These are phyloP conservation scores for Actinomucor elegans DNA, from an alignment of 371 early-diverging fungal species.

Conservation along the genomic window DNA sequence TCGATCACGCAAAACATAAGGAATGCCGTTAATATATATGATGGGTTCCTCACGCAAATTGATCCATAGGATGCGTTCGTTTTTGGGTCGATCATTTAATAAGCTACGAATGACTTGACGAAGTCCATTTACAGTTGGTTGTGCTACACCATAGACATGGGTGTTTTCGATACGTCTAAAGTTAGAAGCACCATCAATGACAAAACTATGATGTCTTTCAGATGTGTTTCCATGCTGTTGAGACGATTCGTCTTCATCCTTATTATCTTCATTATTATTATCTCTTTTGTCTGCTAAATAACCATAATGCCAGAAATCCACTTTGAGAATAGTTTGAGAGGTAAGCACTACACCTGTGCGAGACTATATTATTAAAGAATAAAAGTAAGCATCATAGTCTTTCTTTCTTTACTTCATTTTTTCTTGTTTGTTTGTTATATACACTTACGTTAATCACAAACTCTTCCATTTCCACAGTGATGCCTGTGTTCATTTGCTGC, in stretches of 20 bases:
- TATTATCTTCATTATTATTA: background rate
- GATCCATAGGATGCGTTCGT: slow-evolving; percentile 63
- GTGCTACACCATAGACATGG: slow-evolving; percentile 66
- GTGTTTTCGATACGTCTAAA: slow-evolving; percentile 49
- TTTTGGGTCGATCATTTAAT: slow-evolving; percentile 20
- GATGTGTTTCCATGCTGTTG: background rate
- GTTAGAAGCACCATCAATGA: slow-evolving; percentile 46
- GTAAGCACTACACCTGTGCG: slow-evolving; percentile 67
- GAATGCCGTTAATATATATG: slow-evolving; percentile 72
- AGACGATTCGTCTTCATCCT: slow-evolving; percentile 3
- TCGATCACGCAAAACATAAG: slow-evolving; percentile 75
- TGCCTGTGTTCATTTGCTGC: slow-evolving; percentile 22
- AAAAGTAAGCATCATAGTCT: too few species aligned
- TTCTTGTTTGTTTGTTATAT: too few species aligned
- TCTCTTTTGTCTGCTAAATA: slow-evolving; percentile 18
- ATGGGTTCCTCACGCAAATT: slow-evolving; percentile 79
- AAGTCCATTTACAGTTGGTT: slow-evolving; percentile 70
- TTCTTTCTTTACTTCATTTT: too few species aligned
- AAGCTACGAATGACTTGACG: slow-evolving; percentile 45
- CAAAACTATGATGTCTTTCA: slow-evolving; percentile 36
- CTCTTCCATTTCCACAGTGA: slow-evolving; percentile 57
- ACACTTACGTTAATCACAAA: slow-evolving; percentile 62
- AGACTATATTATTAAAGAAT: too few species aligned
- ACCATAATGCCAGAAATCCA: slow-evolving; percentile 64
- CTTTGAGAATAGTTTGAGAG: slow-evolving; percentile 70